Evolutionary conservation across 2,329 filamentous ascomycete genomes (phyloP).

Genomic region (Fusarium chaquense): DNA sequence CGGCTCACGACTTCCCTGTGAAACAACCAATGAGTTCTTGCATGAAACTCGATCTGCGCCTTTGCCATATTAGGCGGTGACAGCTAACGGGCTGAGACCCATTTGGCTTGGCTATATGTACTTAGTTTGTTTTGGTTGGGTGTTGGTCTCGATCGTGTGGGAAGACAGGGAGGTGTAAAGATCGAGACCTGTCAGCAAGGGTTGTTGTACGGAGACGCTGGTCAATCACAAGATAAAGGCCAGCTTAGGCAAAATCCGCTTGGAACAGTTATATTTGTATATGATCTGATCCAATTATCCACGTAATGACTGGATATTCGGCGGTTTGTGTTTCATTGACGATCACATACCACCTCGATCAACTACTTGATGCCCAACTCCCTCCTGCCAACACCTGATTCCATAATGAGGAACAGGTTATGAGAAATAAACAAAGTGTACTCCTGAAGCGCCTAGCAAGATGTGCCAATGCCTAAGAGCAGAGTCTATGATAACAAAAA

Average conservation of each 20-base stretch:
- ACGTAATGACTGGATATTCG: not conserved
- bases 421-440: constrained; percentile 5
- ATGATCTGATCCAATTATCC: constrained; percentile 19
- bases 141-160: constrained; percentile 33
- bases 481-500: constrained; percentile 14
- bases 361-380: constrained; percentile 1
- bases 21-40: constrained; percentile 4
- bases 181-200: constrained; percentile 34
- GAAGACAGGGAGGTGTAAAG: constrained; percentile 32
- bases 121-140: not conserved
- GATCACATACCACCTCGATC: not conserved
- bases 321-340: not conserved
- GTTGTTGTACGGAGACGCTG: constrained; percentile 2
- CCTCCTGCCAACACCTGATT: not conserved
- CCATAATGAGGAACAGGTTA: not conserved
- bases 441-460: constrained; percentile 12
- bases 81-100: constrained; percentile 17
- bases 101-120: not conserved
- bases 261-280: not conserved
- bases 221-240: constrained; percentile 2
- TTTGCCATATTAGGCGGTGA: constrained; percentile 14
- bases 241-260: not conserved
- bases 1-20: not conserved
- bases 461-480: constrained; percentile 30
- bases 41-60: constrained; percentile 3